Evolutionary conservation across 2,329 filamentous ascomycete species (phyloP).

Genomic region (Knoxdaviesia capensis): DNA sequence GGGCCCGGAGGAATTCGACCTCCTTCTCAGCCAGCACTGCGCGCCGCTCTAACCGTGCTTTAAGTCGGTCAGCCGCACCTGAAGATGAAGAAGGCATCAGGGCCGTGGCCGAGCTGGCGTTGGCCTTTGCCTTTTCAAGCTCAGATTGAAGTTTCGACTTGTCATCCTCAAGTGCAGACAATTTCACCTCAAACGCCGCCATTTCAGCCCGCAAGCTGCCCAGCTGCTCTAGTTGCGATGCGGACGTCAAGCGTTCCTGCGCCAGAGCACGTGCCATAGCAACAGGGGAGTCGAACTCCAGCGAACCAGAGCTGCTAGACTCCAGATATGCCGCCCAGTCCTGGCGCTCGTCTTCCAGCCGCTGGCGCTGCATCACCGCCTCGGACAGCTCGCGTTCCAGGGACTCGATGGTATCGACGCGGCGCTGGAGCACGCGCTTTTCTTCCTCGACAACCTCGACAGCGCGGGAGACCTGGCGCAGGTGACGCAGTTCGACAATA

Average conservation of each 20-base stretch:
- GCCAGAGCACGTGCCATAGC: conserved; percentile 69
- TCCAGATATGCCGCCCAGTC: conserved; percentile 79
- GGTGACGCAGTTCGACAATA: conserved; percentile 55
- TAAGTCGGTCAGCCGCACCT: no score
- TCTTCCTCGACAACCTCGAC: conserved; percentile 91
- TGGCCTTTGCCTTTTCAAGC: conserved; percentile 45
- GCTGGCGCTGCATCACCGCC: conserved; percentile 60
- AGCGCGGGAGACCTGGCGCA: conserved; percentile 66
- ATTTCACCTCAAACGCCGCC: conserved; percentile 53
- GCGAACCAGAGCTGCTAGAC: conserved; percentile 24
- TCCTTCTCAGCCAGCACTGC: conserved; percentile 66
- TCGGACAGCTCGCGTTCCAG: conserved; percentile 63
- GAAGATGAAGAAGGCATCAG: no score
- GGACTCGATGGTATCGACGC: conserved; percentile 52
- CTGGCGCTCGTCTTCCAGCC: conserved; percentile 70
- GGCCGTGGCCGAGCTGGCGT: conserved; percentile 19
- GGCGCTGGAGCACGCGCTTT: conserved; percentile 64
- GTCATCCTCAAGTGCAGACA: conserved; percentile 52
- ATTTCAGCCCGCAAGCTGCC: conserved; percentile 65
- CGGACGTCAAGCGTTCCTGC: conserved; percentile 60
- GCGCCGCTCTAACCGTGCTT: conserved; percentile 30
- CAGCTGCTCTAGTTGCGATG: conserved; percentile 60
- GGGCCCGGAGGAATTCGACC: conserved; percentile 80
- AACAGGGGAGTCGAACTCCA: conserved; percentile 75
- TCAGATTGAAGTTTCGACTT: conserved; percentile 44